Conservation (phyloP, 208 protist species). For the Trypanosoma vivax region DNA sequence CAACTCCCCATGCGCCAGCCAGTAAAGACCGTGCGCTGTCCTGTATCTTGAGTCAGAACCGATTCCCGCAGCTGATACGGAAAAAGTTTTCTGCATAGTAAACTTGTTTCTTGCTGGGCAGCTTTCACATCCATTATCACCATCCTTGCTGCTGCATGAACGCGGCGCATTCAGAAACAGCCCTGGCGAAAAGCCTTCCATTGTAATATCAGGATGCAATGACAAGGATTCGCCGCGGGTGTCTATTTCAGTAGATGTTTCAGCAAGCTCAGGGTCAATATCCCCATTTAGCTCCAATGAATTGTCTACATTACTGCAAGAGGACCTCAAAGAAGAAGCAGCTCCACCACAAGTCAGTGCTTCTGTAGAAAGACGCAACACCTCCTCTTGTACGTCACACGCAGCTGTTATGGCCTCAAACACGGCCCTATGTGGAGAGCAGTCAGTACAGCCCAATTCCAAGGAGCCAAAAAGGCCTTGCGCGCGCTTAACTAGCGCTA, state of each 20-base stretch:
- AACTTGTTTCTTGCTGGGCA: too few species aligned
- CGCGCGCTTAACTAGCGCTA: conserved; percentile 2
- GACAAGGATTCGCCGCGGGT: too few species aligned
- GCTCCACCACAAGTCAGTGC: neutral
- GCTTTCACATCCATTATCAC: neutral
- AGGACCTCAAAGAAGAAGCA: neutral
- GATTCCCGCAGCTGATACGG: neutral
- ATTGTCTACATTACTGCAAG: neutral
- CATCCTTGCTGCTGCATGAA: neutral
- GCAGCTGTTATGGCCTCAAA: conserved; percentile 18
- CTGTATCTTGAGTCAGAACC: neutral
- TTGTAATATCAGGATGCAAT: too few species aligned
- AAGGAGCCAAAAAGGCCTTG: conserved; percentile 13
- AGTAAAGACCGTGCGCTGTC: conserved; percentile 12
- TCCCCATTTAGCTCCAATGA: too few species aligned
- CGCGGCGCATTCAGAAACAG: too few species aligned
- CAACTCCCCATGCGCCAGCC: neutral
- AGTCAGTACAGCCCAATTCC: conserved; percentile 17
- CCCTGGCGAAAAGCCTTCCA: too few species aligned
- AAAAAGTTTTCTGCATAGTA: too few species aligned
- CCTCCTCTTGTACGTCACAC: conserved; percentile 18
- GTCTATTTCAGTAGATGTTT: neutral
- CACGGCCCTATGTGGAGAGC: conserved; percentile 12
- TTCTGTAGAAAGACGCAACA: conserved; percentile 4
- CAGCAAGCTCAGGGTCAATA: neutral